Evolutionary conservation across 2,329 filamentous ascomycete species (phyloP).

Genomic region (Ascochyta pisi): DNA sequence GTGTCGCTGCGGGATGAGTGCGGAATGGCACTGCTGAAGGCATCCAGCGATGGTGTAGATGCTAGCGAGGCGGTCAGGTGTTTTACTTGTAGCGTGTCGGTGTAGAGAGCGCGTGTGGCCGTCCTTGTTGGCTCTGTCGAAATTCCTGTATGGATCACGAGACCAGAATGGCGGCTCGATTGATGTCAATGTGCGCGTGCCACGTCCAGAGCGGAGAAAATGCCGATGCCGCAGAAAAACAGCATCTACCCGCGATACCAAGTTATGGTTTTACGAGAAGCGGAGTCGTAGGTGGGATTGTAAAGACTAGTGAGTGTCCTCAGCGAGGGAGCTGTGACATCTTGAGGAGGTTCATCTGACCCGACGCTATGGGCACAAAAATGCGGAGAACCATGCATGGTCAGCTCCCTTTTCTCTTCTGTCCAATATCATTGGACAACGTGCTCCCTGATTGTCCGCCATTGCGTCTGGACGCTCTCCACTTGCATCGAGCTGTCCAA

Average conservation of each 20-base stretch:
- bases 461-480: slow-evolving; percentile 7
- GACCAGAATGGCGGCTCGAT: slow-evolving; percentile 20
- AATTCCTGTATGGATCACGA: slow-evolving; percentile 27
- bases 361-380: slow-evolving; percentile 19
- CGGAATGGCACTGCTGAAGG: background rate
- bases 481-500: slow-evolving; percentile 6
- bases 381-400: slow-evolving; percentile 17
- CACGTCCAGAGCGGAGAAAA: slow-evolving; percentile 2
- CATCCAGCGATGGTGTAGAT: slow-evolving; percentile 4
- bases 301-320: background rate
- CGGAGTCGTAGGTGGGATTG: background rate
- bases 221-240: slow-evolving; percentile 9
- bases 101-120: background rate
- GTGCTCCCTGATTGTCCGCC: slow-evolving; percentile 1
- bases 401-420: slow-evolving; percentile 1
- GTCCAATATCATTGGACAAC: slow-evolving; percentile 8
- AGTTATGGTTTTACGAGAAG: background rate
- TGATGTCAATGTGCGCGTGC: slow-evolving; percentile 15
- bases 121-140: background rate
- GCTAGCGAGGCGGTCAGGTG: background rate
- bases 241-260: background rate
- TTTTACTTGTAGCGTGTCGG: background rate
- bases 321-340: slow-evolving; percentile 10
- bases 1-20: background rate
- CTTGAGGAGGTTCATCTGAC: slow-evolving; percentile 13